These are phyloP conservation scores for Leccinum variicolor DNA, from an alignment of 768 basidiomycete genomes.

Conservation along the genomic window DNA sequence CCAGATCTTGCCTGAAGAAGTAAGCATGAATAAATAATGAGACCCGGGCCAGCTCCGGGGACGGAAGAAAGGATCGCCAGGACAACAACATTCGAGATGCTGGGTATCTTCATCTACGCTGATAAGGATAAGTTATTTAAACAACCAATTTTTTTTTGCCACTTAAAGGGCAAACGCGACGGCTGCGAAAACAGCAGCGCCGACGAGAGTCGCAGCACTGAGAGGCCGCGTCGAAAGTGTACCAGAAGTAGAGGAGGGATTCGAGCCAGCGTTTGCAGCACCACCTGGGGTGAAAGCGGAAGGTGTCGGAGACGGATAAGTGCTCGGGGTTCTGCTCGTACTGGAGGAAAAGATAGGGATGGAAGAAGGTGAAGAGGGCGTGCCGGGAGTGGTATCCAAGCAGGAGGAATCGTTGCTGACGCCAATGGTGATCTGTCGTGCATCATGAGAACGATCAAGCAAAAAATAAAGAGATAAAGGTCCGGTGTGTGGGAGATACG, in stretches of 20 bases:
- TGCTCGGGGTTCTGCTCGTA: neutral
- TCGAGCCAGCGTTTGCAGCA: conserved; percentile 33
- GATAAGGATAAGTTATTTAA: conserved; percentile 33
- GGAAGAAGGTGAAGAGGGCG: conserved; percentile 7
- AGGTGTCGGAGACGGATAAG: conserved; percentile 11
- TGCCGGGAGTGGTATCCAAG: conserved; percentile 17
- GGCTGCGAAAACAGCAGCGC: conserved; percentile 18
- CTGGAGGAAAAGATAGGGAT: neutral
- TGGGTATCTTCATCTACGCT: conserved; percentile 35
- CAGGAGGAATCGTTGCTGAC: conserved; percentile 38
- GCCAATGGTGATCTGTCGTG: conserved; percentile 34
- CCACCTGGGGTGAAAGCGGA: conserved; percentile 22
- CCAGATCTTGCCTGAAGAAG: conserved; percentile 9
- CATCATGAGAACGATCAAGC: neutral
- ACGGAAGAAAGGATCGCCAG: conserved; percentile 19
- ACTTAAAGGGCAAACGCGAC: conserved; percentile 23
- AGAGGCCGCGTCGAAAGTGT: conserved; percentile 25
- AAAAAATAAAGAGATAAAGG: neutral
- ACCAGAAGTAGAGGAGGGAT: conserved; percentile 15
- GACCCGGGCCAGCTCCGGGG: conserved; percentile 12
- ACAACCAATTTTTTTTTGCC: neutral
- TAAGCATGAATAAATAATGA: conserved; percentile 10
- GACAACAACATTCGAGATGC: conserved; percentile 20
- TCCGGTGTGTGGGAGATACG: conserved; percentile 21
- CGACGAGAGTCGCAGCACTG: conserved; percentile 19